phyloP scores from a whole-genome alignment of 495 filamentous ascomycete species.

The Penicillium cosmopolitanum region DNA sequence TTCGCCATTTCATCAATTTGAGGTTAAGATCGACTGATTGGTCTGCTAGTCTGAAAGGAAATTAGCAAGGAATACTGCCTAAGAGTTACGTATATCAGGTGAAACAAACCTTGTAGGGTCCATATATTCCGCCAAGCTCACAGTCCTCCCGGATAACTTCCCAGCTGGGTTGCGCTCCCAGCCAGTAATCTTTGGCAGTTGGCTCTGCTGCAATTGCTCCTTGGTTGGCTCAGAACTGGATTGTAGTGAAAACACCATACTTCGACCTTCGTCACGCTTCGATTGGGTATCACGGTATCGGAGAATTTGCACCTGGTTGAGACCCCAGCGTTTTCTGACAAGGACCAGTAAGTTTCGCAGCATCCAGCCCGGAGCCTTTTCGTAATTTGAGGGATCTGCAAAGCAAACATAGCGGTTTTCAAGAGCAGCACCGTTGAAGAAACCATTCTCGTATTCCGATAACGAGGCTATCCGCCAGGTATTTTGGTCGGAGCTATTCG shows the following conservation, averaged over 20 bases:
- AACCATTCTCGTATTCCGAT: slow-evolving; percentile 79
- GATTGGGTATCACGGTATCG: slow-evolving; percentile 84
- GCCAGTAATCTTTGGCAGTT: slow-evolving; percentile 86
- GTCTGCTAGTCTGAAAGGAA: slow-evolving; percentile 67
- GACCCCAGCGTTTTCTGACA: slow-evolving; percentile 77
- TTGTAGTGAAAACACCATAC: slow-evolving; percentile 72
- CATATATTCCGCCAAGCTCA: slow-evolving; percentile 88
- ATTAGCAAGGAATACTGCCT: background rate
- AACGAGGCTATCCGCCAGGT: slow-evolving; percentile 76
- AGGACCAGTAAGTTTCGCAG: slow-evolving; percentile 86
- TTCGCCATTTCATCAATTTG: slow-evolving; percentile 98
- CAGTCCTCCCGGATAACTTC: slow-evolving; percentile 73
- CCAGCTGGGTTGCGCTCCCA: slow-evolving; percentile 85
- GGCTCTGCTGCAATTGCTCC: slow-evolving; percentile 32
- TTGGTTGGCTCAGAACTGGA: slow-evolving; percentile 43
- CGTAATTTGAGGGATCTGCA: slow-evolving; percentile 89
- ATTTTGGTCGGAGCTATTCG: slow-evolving; percentile 8
- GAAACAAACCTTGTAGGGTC: slow-evolving; percentile 68
- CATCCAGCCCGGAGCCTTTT: slow-evolving; percentile 87
- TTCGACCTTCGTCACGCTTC: slow-evolving; percentile 75
- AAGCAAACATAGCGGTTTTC: slow-evolving; percentile 83
- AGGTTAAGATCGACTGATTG: slow-evolving; percentile 97
- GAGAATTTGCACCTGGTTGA: slow-evolving; percentile 79
- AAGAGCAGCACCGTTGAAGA: slow-evolving; percentile 71
- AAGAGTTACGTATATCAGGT: background rate